phyloP scores from a whole-genome alignment of 352 stramenopile species.

The Phytophthora pluvialis region DNA sequence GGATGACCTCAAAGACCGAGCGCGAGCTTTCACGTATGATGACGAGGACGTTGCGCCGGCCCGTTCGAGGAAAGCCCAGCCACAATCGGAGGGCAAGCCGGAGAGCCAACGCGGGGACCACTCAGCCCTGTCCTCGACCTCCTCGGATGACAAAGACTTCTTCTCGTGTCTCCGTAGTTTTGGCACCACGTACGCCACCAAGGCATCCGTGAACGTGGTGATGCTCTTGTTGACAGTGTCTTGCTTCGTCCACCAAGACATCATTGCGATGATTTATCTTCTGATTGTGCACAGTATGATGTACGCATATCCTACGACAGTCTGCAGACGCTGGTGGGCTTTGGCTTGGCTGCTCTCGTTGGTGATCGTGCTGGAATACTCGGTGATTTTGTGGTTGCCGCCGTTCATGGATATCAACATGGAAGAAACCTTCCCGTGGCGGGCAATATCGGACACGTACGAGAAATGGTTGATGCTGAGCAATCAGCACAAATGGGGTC shows the following conservation, averaged over 20 bases:
- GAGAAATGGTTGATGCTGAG: conserved; percentile 73
- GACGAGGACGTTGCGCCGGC: conserved; percentile 24
- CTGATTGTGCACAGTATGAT: conserved; percentile 85
- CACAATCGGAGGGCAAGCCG: conserved; percentile 5
- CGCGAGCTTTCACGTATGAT: conserved; percentile 41
- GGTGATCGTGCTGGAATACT: conserved; percentile 78
- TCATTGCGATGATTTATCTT: conserved; percentile 81
- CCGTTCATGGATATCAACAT: conserved; percentile 63
- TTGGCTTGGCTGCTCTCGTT: conserved; percentile 62
- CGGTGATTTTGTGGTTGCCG: conserved; percentile 74
- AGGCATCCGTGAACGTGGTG: conserved; percentile 78
- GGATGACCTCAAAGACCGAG: conserved; percentile 53
- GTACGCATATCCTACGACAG: conserved; percentile 61
- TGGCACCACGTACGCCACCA: conserved; percentile 73
- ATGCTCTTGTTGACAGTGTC: conserved; percentile 83
- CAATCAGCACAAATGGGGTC: conserved; percentile 79
- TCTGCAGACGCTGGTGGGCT: conserved; percentile 65
- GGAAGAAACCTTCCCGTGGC: conserved; percentile 66
- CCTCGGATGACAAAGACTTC: conserved; percentile 57
- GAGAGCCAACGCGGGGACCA: conserved; percentile 18
- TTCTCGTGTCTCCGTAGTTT: conserved; percentile 72
- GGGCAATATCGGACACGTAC: conserved; percentile 54
- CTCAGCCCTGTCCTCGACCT: conserved; percentile 12
- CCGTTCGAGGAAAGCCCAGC: conserved; percentile 22
- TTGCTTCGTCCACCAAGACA: conserved; percentile 78